phyloP scores from a whole-genome alignment of 2,329 filamentous ascomycete species.

The Anthostomella pinea region DNA sequence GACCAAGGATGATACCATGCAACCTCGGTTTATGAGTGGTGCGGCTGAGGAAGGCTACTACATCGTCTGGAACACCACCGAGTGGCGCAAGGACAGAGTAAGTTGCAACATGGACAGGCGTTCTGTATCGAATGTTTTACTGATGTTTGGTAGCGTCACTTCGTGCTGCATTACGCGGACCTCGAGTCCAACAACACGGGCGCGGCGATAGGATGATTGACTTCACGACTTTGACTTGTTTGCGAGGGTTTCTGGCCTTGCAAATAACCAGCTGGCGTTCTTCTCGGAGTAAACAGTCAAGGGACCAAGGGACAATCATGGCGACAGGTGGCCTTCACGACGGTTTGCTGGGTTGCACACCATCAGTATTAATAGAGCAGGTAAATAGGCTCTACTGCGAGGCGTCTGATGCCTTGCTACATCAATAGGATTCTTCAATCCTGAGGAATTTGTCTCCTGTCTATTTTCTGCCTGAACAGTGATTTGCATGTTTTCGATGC shows the following conservation, averaged over 20 bases:
- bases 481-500: too few relatives aligned
- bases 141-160: conserved; percentile 48
- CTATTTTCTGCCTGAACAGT: too few relatives aligned
- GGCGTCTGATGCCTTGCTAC: conserved; percentile 14
- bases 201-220: conserved; percentile 13
- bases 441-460: too few relatives aligned
- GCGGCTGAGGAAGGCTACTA: conserved; percentile 64
- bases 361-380: too few relatives aligned
- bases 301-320: conserved; percentile 17
- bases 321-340: conserved; percentile 9
- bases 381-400: conserved; percentile 7
- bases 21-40: conserved; percentile 56
- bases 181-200: conserved; percentile 45
- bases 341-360: background rate
- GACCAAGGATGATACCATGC: conserved; percentile 66
- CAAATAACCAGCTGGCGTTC: conserved; percentile 21
- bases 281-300: conserved; percentile 22
- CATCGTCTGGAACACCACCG: conserved; percentile 61
- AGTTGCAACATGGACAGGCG: conserved; percentile 26
- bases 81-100: conserved; percentile 63
- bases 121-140: background rate
- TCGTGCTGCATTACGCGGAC: conserved; percentile 60
- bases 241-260: conserved; percentile 12
- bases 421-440: conserved; percentile 12
- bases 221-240: conserved; percentile 11